These are phyloP conservation scores for Yamadazyma sp. DNA, from an alignment of 1,139 yeast species.

Conservation along the genomic window DNA sequence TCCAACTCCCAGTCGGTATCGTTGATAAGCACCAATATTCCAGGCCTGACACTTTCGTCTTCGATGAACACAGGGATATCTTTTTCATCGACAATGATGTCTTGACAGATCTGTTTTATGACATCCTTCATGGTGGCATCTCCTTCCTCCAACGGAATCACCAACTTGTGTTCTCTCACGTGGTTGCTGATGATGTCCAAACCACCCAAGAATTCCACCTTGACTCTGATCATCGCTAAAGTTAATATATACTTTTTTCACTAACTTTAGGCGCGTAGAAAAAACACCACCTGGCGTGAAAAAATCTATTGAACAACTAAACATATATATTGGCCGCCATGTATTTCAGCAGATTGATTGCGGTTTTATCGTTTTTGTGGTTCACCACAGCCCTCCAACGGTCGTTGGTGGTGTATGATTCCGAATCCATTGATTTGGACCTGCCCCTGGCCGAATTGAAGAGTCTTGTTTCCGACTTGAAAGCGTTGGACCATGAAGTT, in stretches of 20 bases:
- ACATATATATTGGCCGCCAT: conserved; percentile 5
- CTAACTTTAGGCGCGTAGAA: conserved; percentile 1
- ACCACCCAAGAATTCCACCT: conserved; percentile 62
- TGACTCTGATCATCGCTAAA: conserved; percentile 29
- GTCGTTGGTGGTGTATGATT: conserved; percentile 35
- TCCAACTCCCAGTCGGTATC: conserved; percentile 98
- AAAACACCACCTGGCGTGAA: conserved; percentile 5
- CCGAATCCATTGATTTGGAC: conserved; percentile 23
- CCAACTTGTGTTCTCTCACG: conserved; percentile 48
- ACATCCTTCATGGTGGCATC: conserved; percentile 57
- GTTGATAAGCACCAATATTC: conserved; percentile 85
- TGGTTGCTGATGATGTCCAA: conserved; percentile 63
- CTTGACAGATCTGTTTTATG: conserved; percentile 52
- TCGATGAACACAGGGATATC: conserved; percentile 78
- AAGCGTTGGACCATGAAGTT: conserved; percentile 14
- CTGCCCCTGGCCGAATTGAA: conserved; percentile 19
- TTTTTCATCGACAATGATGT: conserved; percentile 58
- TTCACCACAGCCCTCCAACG: conserved; percentile 14
- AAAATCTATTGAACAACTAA: conserved; percentile 3
- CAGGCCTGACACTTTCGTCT: conserved; percentile 82
- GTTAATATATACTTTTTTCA: not conserved
- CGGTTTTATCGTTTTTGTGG: conserved; percentile 14
- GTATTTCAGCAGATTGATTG: conserved; percentile 9
- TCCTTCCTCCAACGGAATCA: conserved; percentile 40
- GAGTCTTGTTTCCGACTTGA: conserved; percentile 23